Conservation (phyloP, 2,329 filamentous ascomycete species). For the Ophiostoma himal-ulmi region DNA sequence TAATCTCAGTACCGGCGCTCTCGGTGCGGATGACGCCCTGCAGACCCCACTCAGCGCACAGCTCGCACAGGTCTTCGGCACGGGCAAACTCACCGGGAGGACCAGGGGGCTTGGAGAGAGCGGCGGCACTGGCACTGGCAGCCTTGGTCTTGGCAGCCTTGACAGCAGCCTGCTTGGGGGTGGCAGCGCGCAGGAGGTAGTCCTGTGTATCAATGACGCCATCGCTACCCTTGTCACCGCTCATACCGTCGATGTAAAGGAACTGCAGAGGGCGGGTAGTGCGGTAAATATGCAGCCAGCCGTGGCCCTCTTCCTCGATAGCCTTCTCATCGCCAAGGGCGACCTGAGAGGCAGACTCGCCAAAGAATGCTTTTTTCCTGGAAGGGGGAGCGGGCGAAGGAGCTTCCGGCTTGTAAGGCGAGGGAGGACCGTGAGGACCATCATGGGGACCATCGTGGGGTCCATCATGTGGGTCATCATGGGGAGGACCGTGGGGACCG, state of each 20-base stretch:
- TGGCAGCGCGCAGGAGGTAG: slow-evolving; percentile 40
- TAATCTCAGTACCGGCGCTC: slow-evolving; percentile 20
- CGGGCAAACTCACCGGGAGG: slow-evolving; percentile 21
- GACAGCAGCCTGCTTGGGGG: not conserved
- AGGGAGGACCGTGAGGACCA: not conserved
- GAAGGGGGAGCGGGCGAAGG: not conserved
- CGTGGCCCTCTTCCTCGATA: slow-evolving; percentile 30
- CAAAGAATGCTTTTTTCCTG: not conserved
- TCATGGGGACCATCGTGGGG: not conserved
- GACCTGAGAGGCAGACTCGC: not conserved
- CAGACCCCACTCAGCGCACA: slow-evolving; percentile 20
- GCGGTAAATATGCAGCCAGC: slow-evolving; percentile 62
- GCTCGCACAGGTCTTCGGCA: slow-evolving; percentile 19
- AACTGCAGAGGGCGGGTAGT: slow-evolving; percentile 52
- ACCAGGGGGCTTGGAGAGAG: not conserved
- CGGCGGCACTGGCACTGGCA: not conserved
- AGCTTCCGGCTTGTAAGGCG: not conserved
- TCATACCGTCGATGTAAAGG: slow-evolving; percentile 57
- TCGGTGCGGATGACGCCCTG: slow-evolving; percentile 23
- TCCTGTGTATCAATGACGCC: slow-evolving; percentile 67
- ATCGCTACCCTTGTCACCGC: slow-evolving; percentile 40
- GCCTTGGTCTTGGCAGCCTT: not conserved
- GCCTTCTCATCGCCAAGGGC: not conserved
- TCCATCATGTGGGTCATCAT: no score
- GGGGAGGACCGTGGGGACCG: not conserved